Base-by-base conservation (phyloP, 2,329 filamentous ascomycete species). In the Elsinoe fawcettii region DNA sequence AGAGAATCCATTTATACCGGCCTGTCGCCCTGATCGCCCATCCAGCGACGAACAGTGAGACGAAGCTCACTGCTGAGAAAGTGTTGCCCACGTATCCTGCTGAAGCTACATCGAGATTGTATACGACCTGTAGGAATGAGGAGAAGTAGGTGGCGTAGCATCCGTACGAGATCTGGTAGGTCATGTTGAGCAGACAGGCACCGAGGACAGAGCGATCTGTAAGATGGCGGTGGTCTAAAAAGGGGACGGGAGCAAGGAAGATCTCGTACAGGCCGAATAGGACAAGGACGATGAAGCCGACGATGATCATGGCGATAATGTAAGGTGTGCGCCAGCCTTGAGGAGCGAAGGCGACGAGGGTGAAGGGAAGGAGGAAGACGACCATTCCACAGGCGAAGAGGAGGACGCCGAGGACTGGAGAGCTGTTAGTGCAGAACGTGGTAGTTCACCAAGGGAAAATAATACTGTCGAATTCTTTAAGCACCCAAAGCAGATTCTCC, bases 311-410 rank as follows among this genome's bases (percentile, higher is more conserved):
- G 58, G 68, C 67, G 59, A 75, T 71, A 60, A 76, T 73, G 59
- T 30, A 30, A 9, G 27, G 27, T 69, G 68, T 68, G 5, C 64
- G 61, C 71, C 72, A 75, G 23, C 63, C 62, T 1, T 65, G 16
- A 59, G 67, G 23, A 8, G 66, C 66, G 57, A 69, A 72, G 14
- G 55, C 63, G 43, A 62, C 63, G n/a, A 90, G 74, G 12, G 75
- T 83, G 67, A 90, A 82, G 0, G 86, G 84, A 4, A 90, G 77
- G 14, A 90, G 73, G 65, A 90, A 81, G 8, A 87, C 70, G 0
- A 79, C 75, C 63, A 86, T 78, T 1, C 83, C 85, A 4, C 71
- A 73, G 9, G 79, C 77, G 58, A 87, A 75, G 2, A 87, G 71
- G 12, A 87, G 54, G 20, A 86, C 74, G 12, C 85, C 84, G 20